Evolutionary conservation across 257 asterid genomes (phyloP).

Genomic region (Avicennia marina): DNA sequence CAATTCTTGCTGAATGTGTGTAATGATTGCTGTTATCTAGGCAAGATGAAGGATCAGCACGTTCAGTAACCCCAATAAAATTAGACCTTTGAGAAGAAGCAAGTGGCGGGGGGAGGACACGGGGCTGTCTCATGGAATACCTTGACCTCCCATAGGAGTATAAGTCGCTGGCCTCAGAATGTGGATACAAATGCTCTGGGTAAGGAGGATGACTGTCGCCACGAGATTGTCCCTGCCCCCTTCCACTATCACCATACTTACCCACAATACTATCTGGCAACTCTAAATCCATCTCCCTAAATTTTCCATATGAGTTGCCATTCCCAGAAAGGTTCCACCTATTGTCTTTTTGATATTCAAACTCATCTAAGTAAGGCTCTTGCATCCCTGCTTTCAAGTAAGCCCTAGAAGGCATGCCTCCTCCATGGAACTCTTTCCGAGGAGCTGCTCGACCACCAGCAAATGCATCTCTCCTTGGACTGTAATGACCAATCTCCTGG

Average conservation of each 20-base stretch:
- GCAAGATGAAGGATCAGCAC: conserved; percentile 42
- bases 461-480: conserved; percentile 60
- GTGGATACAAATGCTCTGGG: conserved; percentile 52
- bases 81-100: conserved; percentile 56
- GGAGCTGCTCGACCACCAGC: conserved; percentile 50
- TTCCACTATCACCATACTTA: conserved; percentile 56
- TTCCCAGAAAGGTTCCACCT: conserved; percentile 64
- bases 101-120: conserved; percentile 87
- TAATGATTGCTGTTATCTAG: conserved; percentile 35
- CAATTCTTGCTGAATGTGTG: conserved; percentile 38
- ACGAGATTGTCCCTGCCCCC: conserved; percentile 56
- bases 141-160: conserved; percentile 78
- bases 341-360: conserved; percentile 56
- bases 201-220: conserved; percentile 45
- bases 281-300: conserved; percentile 53
- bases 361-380: conserved; percentile 61
- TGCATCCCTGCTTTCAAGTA: conserved; percentile 40
- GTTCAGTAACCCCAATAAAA: conserved; percentile 39
- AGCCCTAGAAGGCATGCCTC: conserved; percentile 49
- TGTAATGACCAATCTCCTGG: conserved; percentile 55
- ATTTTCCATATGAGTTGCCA: conserved; percentile 50
- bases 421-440: conserved; percentile 61
- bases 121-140: conserved; percentile 88
- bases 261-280: conserved; percentile 48
- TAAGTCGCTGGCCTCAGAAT: conserved; percentile 57